phyloP scores from a whole-genome alignment of 371 early-diverging fungal genomes.

The Syncephalis fuscata region DNA sequence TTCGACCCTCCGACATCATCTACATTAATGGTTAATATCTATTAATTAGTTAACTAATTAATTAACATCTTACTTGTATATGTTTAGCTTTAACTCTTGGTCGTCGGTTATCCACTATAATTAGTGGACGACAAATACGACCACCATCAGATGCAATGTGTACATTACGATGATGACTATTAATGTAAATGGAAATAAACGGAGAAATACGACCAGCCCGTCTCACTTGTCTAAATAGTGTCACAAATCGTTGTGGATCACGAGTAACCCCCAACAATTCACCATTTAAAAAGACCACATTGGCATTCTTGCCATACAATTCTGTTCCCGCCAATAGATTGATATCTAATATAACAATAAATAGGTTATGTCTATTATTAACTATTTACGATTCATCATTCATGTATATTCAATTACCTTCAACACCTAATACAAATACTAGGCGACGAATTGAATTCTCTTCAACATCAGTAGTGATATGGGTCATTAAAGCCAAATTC shows the following conservation, averaged over 20 bases:
- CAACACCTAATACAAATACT: constrained; percentile 69
- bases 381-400: no score
- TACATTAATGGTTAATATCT: constrained; percentile 3
- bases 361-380: background rate
- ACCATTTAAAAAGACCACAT: constrained; percentile 88
- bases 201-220: constrained; percentile 76
- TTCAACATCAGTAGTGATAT: constrained; percentile 95
- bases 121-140: constrained; percentile 94
- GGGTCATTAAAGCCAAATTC: constrained; percentile 98
- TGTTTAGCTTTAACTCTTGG: constrained; percentile 59
- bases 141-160: constrained; percentile 97
- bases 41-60: constrained; percentile 2
- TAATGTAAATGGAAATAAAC: constrained; percentile 88
- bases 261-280: constrained; percentile 77
- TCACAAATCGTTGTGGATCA: constrained; percentile 57
- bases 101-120: constrained; percentile 81
- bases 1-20: constrained; percentile 37
- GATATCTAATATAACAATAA: constrained; percentile 30
- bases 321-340: constrained; percentile 69
- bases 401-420: constrained; percentile 17
- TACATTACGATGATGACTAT: constrained; percentile 68
- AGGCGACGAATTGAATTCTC: constrained; percentile 61
- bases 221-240: constrained; percentile 69
- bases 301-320: constrained; percentile 52
- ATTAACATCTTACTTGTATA: constrained; percentile 22